Evolutionary conservation across 306 rosid species (phyloP), one percentile per base, ranked within the genome.

Genomic region (Fragaria ananassa): DNA sequence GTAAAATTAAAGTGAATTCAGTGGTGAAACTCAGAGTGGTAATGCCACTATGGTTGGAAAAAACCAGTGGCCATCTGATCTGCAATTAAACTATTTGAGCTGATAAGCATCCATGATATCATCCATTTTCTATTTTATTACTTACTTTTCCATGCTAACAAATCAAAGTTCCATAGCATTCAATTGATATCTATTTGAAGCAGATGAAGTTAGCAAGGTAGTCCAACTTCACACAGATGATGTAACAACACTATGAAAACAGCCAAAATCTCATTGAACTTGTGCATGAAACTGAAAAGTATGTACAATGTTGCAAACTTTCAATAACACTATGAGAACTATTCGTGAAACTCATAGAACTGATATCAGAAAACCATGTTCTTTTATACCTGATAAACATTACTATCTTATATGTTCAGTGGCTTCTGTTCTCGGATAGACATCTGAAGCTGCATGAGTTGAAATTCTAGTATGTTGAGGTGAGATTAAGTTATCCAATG

Each of bases 1-100:
- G 18, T 34, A 75, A 41, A 25, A 60, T 27, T 41, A 13, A 21
- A 25, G 31, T 67, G 74, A 70, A 11, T 74, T 74, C 39, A 83
- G 81, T 83, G 88, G 77, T 65, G 67, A 67, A 63, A 60, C 41
- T 64, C 21, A 57, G 68, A 86, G 89, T 87, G 89, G 88, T 37
- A 47, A 23, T 37, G 31, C 79, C 91, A 83, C 83, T 85, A 64
- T 35, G 45, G 76, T 72, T 56, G 71, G 71, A 17, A 50, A 17
- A 35, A 56, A n/a, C 18, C 53, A 82, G 74, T 76, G 80, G 81
- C 53, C 81, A 81, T 47, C 76, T 68, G 46, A 35, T 34, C 31
- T 51, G 45, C 8, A 23, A 51, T 31, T 70, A 73, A 73, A 51
- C 70, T 57, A 44, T 68, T 50, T 18, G 18, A 56, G 19, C 49